phyloP scores from a whole-genome alignment of 176 grass and related monocot species.

The Avena sativa region DNA sequence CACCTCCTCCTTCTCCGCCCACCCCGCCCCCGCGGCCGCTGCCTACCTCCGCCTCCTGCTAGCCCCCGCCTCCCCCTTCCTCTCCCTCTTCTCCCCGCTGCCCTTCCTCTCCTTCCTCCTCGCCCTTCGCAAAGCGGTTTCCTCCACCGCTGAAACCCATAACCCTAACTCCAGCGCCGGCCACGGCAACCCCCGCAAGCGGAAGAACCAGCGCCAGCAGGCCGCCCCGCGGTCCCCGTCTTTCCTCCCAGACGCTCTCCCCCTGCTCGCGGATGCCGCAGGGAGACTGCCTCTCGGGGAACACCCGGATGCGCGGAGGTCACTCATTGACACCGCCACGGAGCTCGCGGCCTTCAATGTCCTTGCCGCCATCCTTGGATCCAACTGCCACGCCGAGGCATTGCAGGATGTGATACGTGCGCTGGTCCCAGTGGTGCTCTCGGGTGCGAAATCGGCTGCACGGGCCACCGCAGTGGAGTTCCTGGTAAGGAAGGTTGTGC shows the following conservation, averaged over 20 bases:
- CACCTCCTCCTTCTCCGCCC: constrained; percentile 38
- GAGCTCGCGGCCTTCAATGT: constrained; percentile 60
- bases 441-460: constrained; percentile 40
- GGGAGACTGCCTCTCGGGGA: constrained; percentile 64
- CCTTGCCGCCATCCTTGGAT: constrained; percentile 59
- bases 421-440: constrained; percentile 53
- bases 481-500: constrained; percentile 64
- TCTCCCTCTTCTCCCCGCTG: constrained; percentile 64
- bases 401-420: constrained; percentile 69
- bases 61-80: constrained; percentile 50
- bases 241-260: constrained; percentile 49
- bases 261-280: constrained; percentile 61
- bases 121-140: constrained; percentile 63
- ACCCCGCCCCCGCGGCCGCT: constrained; percentile 48
- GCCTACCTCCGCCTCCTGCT: constrained; percentile 65
- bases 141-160: background rate
- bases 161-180: constrained; percentile 35
- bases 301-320: constrained; percentile 61
- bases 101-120: constrained; percentile 80
- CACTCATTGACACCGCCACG: constrained; percentile 62
- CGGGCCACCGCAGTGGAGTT: constrained; percentile 60
- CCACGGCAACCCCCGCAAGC: constrained; percentile 39
- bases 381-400: constrained; percentile 45
- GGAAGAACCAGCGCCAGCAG: constrained; percentile 36
- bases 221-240: background rate